Percentiles rank a stretch among this genome's conserved stretches.
Conservation (phyloP, 495 filamentous ascomycete species). For the Xylaria curta region DNA sequence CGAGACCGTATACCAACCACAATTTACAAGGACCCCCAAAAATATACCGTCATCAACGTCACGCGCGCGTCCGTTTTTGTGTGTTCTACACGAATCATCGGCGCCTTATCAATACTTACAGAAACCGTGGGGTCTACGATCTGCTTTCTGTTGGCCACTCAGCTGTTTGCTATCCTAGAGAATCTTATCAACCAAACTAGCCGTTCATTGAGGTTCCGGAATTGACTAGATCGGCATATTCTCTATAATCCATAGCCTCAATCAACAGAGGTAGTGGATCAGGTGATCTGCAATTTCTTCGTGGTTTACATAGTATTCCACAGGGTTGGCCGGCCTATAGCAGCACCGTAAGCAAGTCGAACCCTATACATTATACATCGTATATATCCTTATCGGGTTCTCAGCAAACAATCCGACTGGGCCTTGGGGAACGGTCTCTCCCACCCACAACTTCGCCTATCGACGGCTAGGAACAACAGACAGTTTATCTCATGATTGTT, state of each 20-base stretch:
- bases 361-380: slow-evolving; percentile 12
- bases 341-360: slow-evolving; percentile 23
- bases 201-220: neutral
- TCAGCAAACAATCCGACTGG: slow-evolving; percentile 8
- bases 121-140: slow-evolving; percentile 7
- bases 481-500: slow-evolving; percentile 20
- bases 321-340: slow-evolving; percentile 1
- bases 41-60: slow-evolving; percentile 16
- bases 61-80: slow-evolving; percentile 10
- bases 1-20: slow-evolving; percentile 20
- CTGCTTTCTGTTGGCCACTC: slow-evolving; percentile 2
- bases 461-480: slow-evolving; percentile 5
- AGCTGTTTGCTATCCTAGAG: slow-evolving; percentile 4
- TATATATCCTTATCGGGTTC: slow-evolving; percentile 16
- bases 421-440: slow-evolving; percentile 4
- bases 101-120: neutral
- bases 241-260: slow-evolving; percentile 16
- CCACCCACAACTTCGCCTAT: slow-evolving; percentile 20
- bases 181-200: slow-evolving; percentile 16
- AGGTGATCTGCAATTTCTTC: slow-evolving; percentile 2
- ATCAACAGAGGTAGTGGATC: slow-evolving; percentile 11
- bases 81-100: slow-evolving; percentile 7
- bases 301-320: neutral
- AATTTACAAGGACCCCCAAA: slow-evolving; percentile 19
- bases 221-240: slow-evolving; percentile 15